A percentile compares a stretch with the other conserved stretches of the same genome.
Evolutionary conservation across 805 yeast species (phyloP).

Genomic region (Ogataea paraovalis): DNA sequence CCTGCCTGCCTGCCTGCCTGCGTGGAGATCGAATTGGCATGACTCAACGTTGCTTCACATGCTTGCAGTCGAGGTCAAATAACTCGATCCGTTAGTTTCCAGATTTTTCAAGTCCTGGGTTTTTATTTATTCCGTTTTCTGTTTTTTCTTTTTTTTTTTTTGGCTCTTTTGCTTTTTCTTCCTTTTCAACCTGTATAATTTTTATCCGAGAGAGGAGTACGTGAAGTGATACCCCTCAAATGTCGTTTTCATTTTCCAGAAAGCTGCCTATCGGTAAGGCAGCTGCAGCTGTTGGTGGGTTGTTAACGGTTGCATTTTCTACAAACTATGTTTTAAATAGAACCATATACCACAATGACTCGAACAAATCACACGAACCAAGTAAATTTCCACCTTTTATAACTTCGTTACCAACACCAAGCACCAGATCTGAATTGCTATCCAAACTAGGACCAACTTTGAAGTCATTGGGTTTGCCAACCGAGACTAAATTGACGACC

Average conservation of each 20-base stretch:
- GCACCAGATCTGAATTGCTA: conserved; percentile 51
- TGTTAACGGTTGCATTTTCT: conserved; percentile 10
- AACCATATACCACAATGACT: conserved; percentile 10
- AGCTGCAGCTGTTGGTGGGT: conserved; percentile 5
- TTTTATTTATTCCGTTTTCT: too few relatives aligned
- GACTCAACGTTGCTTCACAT: too few relatives aligned
- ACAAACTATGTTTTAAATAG: conserved; percentile 6
- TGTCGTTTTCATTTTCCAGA: neutral
- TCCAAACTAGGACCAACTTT: conserved; percentile 36
- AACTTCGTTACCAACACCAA: conserved; percentile 46
- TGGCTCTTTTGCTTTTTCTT: too few relatives aligned
- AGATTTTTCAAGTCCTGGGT: too few relatives aligned
- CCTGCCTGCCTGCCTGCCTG: too few relatives aligned
- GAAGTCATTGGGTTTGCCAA: conserved; percentile 3
- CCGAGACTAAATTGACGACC: conserved; percentile 9
- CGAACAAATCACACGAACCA: conserved; percentile 3
- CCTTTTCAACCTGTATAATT: too few relatives aligned
- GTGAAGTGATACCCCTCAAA: too few relatives aligned
- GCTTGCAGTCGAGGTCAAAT: too few relatives aligned
- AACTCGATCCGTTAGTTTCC: too few relatives aligned
- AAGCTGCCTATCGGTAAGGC: neutral
- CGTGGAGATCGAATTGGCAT: too few relatives aligned
- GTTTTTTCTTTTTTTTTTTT: too few relatives aligned
- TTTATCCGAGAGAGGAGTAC: too few relatives aligned
- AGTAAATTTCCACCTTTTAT: conserved; percentile 37